Conservation (phyloP, 2,329 filamentous ascomycete species). For the Phialocephala sp. region DNA sequence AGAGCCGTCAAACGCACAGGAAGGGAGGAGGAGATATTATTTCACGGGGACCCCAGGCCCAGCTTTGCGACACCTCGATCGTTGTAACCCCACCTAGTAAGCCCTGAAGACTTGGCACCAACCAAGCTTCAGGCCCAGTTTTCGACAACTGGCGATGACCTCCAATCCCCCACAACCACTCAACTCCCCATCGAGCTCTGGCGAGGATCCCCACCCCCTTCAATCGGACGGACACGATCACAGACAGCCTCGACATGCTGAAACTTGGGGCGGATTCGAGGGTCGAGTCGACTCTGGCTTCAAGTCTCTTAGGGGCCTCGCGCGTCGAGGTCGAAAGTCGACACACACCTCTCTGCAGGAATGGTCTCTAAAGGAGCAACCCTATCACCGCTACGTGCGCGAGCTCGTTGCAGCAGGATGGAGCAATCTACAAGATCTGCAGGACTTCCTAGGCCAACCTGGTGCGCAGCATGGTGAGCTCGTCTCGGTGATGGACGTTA, state of each 20-base stretch:
- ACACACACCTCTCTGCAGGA: constrained; percentile 19
- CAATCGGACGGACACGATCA: not conserved
- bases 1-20: not conserved
- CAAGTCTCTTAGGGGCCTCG: constrained; percentile 9
- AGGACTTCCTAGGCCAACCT: constrained; percentile 35
- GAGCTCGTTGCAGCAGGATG: constrained; percentile 37
- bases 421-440: constrained; percentile 38
- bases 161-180: not conserved
- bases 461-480: constrained; percentile 27
- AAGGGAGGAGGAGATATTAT: not conserved
- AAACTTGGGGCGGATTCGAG: constrained; percentile 20
- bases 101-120: not conserved
- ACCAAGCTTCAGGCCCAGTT: not conserved
- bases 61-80: not conserved
- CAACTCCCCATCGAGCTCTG: not conserved
- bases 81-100: not conserved
- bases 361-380: constrained; percentile 20
- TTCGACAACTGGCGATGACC: not conserved
- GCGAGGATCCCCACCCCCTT: not conserved
- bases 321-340: constrained; percentile 16
- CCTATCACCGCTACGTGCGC: constrained; percentile 39
- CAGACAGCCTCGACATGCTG: constrained; percentile 6
- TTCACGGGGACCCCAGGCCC: not conserved
- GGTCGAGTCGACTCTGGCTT: constrained; percentile 10
- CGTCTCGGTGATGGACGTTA: constrained; percentile 38